Conservation (phyloP, 495 filamentous ascomycete genomes). For the Penicillium antarcticum region DNA sequence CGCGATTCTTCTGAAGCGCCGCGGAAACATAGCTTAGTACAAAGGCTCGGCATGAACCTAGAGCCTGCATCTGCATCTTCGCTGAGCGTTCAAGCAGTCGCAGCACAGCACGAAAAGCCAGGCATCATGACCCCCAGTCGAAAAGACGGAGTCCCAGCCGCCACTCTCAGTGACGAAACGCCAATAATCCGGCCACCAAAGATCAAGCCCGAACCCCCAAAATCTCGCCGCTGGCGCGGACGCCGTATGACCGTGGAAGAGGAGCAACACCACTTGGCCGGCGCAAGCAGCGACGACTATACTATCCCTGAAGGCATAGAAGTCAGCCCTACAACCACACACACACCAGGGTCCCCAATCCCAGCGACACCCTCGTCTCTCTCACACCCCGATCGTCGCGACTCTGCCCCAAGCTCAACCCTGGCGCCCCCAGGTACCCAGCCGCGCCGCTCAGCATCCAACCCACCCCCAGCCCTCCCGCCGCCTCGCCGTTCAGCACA, state of each 20-base stretch:
- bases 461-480: slow-evolving; percentile 39
- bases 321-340: slow-evolving; percentile 19
- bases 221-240: slow-evolving; percentile 42
- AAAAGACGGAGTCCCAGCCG: slow-evolving; percentile 27
- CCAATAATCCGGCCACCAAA: slow-evolving; percentile 27
- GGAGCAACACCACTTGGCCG: slow-evolving; percentile 20
- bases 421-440: slow-evolving; percentile 25
- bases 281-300: slow-evolving; percentile 25
- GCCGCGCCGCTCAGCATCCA: slow-evolving; percentile 35
- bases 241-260: slow-evolving; percentile 25
- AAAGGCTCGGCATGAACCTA: slow-evolving; percentile 45
- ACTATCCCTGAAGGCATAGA: slow-evolving; percentile 30
- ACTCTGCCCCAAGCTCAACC: slow-evolving; percentile 26
- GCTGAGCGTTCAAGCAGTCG: slow-evolving; percentile 74
- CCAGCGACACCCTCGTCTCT: slow-evolving; percentile 3
- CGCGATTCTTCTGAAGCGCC: slow-evolving; percentile 23
- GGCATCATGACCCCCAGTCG: slow-evolving; percentile 81
- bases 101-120: slow-evolving; percentile 76
- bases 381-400: slow-evolving; percentile 17
- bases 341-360: slow-evolving; percentile 12
- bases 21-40: slow-evolving; percentile 23
- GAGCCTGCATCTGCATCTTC: slow-evolving; percentile 44
- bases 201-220: slow-evolving; percentile 43
- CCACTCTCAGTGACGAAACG: slow-evolving; percentile 14
- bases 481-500: slow-evolving; percentile 35